Conservation (phyloP, 2,329 filamentous ascomycete genomes). For the Aspergillus udagawae region DNA sequence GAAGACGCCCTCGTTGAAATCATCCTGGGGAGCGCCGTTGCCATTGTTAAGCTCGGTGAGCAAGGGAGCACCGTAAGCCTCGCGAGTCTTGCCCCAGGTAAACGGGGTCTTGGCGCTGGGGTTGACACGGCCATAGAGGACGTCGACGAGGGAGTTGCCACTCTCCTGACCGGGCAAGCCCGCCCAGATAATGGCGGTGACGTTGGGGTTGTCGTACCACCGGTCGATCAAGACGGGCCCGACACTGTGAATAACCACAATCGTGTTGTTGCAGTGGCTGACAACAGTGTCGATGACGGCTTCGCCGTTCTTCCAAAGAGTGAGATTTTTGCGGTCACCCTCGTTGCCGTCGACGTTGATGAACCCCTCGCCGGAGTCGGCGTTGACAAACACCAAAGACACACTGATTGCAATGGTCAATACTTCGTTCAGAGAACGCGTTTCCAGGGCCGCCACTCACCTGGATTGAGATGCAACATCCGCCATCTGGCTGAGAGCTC, state of each 20-base stretch:
- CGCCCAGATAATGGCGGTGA: constrained; percentile 72
- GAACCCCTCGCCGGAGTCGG: constrained; percentile 81
- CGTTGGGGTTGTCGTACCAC: constrained; percentile 57
- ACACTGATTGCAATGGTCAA: constrained; percentile 28
- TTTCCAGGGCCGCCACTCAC: constrained; percentile 10
- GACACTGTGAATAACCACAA: constrained; percentile 84
- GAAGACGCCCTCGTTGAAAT: constrained; percentile 60
- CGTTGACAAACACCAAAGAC: constrained; percentile 82
- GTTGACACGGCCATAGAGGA: constrained; percentile 66
- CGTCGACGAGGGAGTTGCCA: constrained; percentile 69
- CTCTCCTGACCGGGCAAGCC: constrained; percentile 72
- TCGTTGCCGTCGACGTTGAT: constrained; percentile 77
- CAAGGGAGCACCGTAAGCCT: constrained; percentile 54
- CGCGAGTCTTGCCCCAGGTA: constrained; percentile 52
- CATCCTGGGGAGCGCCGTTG: constrained; percentile 51
- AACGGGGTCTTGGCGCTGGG: constrained; percentile 61
- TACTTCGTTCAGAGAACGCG: background rate
- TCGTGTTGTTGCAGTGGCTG: constrained; percentile 75
- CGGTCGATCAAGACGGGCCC: constrained; percentile 74
- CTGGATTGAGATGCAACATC: constrained; percentile 49
- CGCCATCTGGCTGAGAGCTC: constrained; percentile 50
- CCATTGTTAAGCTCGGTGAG: constrained; percentile 58
- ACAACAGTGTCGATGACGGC: constrained; percentile 76
- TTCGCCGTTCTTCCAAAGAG: constrained; percentile 80
- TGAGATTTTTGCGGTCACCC: constrained; percentile 90